These are phyloP conservation scores for Penicillium angulare DNA, from an alignment of 495 filamentous ascomycete species.

Conservation along the genomic window DNA sequence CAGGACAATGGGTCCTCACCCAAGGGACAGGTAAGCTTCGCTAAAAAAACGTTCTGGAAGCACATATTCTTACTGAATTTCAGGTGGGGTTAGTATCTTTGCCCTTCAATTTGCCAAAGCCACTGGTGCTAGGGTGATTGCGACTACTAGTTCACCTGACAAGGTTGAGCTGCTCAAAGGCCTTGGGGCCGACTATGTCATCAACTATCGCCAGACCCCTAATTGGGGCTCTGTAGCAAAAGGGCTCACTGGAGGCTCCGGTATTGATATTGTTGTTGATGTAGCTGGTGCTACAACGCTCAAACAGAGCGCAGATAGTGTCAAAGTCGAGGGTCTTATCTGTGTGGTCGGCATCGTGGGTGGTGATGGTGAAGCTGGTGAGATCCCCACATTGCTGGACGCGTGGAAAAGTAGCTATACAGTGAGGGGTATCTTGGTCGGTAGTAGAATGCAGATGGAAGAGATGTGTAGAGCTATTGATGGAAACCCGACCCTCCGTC, in stretches of 20 bases:
- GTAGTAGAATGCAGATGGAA: conserved; percentile 50
- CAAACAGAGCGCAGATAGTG: conserved; percentile 27
- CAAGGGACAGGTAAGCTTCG: conserved; percentile 55
- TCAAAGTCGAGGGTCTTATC: conserved; percentile 43
- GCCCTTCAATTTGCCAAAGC: conserved; percentile 40
- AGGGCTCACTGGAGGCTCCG: conserved; percentile 49
- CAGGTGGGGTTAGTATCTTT: conserved; percentile 65
- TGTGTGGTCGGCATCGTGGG: conserved; percentile 44
- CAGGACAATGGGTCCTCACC: conserved; percentile 58
- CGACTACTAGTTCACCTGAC: conserved; percentile 33
- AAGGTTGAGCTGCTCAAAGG: conserved; percentile 31
- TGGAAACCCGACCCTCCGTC: conserved; percentile 43
- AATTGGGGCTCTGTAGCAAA: conserved; percentile 62
- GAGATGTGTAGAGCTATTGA: conserved; percentile 58
- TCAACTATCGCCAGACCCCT: conserved; percentile 59
- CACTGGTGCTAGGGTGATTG: conserved; percentile 35
- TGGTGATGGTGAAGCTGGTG: conserved; percentile 9
- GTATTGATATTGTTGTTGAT: conserved; percentile 60
- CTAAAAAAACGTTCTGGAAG: too few species aligned
- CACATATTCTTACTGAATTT: too few species aligned
- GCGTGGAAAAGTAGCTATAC: conserved; percentile 45
- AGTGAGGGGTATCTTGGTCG: conserved; percentile 53
- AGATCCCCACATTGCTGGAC: conserved; percentile 46
- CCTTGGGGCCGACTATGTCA: conserved; percentile 41
- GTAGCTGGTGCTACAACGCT: conserved; percentile 47